phyloP scores from a whole-genome alignment of 169 alveolate genomes.

The Eimeria necatrix region DNA sequence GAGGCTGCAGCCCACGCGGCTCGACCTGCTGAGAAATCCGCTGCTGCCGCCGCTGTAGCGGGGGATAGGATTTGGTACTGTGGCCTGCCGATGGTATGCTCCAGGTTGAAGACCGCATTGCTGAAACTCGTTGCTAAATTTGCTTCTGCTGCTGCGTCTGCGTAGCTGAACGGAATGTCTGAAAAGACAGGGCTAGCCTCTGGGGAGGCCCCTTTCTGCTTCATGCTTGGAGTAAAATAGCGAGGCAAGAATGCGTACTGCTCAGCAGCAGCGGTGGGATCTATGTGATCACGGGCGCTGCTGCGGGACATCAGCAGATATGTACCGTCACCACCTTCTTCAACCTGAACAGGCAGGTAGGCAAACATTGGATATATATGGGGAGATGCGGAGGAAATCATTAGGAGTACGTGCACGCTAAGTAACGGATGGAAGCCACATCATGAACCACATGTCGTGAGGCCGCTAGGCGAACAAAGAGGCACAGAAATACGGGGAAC shows the following conservation, averaged over 20 bases:
- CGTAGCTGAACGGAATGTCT: too few species aligned
- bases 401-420: background rate
- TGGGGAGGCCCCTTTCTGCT: background rate
- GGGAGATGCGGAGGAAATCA: background rate
- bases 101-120: background rate
- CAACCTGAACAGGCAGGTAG: conserved; percentile 28
- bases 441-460: background rate
- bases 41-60: background rate
- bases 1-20: conserved; percentile 9
- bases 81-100: background rate
- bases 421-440: background rate
- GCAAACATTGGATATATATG: background rate
- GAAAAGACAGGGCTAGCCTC: too few species aligned
- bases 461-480: too few species aligned
- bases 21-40: background rate
- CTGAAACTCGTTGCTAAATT: background rate
- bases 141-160: background rate
- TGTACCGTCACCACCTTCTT: conserved; percentile 15
- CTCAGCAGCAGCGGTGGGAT: conserved; percentile 33
- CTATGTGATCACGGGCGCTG: conserved; percentile 58
- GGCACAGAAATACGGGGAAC: background rate
- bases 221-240: background rate
- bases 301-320: conserved; percentile 63
- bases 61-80: background rate
- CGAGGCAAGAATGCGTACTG: conserved; percentile 23